Evolutionary conservation across 768 basidiomycete species (phyloP), one percentile per base, ranked within the genome.

Genomic region (Suillus decipiens): DNA sequence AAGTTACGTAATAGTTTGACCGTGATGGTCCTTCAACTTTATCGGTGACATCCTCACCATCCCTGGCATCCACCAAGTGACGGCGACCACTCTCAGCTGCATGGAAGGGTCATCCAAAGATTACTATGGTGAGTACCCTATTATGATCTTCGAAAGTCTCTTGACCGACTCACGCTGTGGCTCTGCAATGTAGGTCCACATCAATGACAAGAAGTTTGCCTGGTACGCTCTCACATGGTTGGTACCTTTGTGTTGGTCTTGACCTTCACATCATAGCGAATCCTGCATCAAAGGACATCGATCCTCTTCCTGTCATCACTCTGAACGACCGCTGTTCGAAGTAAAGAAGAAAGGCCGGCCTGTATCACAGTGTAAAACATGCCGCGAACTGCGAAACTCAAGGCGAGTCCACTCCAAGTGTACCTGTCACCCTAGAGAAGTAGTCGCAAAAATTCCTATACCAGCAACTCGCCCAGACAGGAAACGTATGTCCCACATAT

Each of bases 261-360:
- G 31, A 68, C 66, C 42, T 58, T 24, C 37, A 19, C 45, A 57
- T 41, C 39, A 24, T 69, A 95, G 95, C 75, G 91, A 90, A 79
- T 89, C 93, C 14, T 97, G 95, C 76, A 95, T 96, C 73, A 95
- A 95, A 77, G 95, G 95, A 0, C 95, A 97, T 71, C 88, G 95
- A 60, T 95, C 95, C 14, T 94, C 93, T 3, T 86, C 86, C 15
- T 97, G 95, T 74, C 84, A 84, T 55, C 95, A 97, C 72, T 87
- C 87, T 36, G 92, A 94, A 68, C 82, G 95, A 22, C 93, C 94
- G 5, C 81, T 97, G n/a, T 95, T 92, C 66, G 93, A 96, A 74
- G 88, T 96, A 63, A 93, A 95, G 82, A 92, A 90, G 80, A 95
- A 96, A 73, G 95, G 95, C 2, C 84, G 95, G 8, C 95, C 95